Conservation (phyloP, 2,329 filamentous ascomycete genomes). For the Fusarium sororula region DNA sequence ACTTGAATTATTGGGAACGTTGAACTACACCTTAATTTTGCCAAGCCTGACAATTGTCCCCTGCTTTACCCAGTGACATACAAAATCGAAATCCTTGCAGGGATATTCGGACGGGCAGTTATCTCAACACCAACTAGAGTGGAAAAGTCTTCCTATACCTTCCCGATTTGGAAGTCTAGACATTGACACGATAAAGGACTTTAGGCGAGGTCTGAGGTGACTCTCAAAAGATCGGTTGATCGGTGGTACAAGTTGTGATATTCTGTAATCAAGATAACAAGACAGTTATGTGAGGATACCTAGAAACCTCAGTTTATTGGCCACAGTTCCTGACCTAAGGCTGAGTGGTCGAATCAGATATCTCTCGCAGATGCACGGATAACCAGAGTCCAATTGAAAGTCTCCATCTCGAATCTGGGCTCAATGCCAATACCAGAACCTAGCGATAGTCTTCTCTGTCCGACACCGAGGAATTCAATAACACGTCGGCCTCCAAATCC, state of each 20-base stretch:
- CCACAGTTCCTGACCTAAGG: background rate
- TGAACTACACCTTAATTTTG: background rate
- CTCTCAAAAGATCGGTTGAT: background rate
- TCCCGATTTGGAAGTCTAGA: constrained; percentile 14
- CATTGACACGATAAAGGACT: background rate
- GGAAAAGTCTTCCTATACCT: constrained; percentile 17
- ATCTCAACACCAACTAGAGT: constrained; percentile 2
- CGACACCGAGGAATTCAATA: background rate
- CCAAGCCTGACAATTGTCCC: constrained; percentile 8
- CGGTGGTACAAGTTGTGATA: background rate
- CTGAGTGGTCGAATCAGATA: background rate
- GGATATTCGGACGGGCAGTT: constrained; percentile 1
- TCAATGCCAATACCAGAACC: background rate
- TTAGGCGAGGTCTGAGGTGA: background rate
- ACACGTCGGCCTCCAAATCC: background rate
- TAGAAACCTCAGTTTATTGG: background rate
- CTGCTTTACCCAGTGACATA: constrained; percentile 6
- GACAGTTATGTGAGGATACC: background rate
- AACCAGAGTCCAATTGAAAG: background rate
- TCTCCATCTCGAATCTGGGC: background rate
- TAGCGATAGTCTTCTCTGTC: background rate
- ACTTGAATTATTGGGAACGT: too few relatives aligned
- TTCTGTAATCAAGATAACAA: background rate
- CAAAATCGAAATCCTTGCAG: background rate
- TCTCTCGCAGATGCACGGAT: background rate